These are phyloP conservation scores for Teratosphaeria viscida DNA, from an alignment of 2,329 filamentous ascomycete genomes.

Conservation along the genomic window DNA sequence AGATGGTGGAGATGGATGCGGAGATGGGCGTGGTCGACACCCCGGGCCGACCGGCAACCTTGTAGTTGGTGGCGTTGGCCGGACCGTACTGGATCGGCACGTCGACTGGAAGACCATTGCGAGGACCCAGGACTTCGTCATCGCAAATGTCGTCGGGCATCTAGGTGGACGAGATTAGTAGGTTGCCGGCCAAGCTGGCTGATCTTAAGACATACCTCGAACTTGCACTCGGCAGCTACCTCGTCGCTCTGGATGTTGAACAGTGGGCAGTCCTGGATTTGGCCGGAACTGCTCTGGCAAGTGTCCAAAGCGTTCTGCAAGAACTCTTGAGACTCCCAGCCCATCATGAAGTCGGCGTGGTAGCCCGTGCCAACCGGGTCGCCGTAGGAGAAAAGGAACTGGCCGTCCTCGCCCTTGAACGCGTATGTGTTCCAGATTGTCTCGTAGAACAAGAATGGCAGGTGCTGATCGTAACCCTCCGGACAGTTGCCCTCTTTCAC, in stretches of 20 bases:
- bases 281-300: slow-evolving; percentile 62
- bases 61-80: slow-evolving; percentile 28
- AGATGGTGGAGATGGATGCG: slow-evolving; percentile 7
- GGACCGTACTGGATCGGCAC: slow-evolving; percentile 39
- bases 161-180: background rate
- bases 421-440: slow-evolving; percentile 68
- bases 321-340: slow-evolving; percentile 57
- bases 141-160: slow-evolving; percentile 8
- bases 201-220: slow-evolving; percentile 48
- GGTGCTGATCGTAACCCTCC: slow-evolving; percentile 52
- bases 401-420: slow-evolving; percentile 52
- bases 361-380: slow-evolving; percentile 66
- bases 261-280: slow-evolving; percentile 61
- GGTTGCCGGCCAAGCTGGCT: slow-evolving; percentile 5
- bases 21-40: slow-evolving; percentile 9
- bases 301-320: slow-evolving; percentile 61
- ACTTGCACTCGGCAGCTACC: slow-evolving; percentile 49
- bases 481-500: slow-evolving; percentile 73
- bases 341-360: slow-evolving; percentile 69
- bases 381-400: slow-evolving; percentile 68
- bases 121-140: slow-evolving; percentile 51
- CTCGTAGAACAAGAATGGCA: slow-evolving; percentile 73
- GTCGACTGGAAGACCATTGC: slow-evolving; percentile 56
- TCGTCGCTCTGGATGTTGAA: slow-evolving; percentile 58
- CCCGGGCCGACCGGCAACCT: slow-evolving; percentile 15